Conservation (phyloP, 192 early-diverging fungal species). For the Podila epigama region DNA sequence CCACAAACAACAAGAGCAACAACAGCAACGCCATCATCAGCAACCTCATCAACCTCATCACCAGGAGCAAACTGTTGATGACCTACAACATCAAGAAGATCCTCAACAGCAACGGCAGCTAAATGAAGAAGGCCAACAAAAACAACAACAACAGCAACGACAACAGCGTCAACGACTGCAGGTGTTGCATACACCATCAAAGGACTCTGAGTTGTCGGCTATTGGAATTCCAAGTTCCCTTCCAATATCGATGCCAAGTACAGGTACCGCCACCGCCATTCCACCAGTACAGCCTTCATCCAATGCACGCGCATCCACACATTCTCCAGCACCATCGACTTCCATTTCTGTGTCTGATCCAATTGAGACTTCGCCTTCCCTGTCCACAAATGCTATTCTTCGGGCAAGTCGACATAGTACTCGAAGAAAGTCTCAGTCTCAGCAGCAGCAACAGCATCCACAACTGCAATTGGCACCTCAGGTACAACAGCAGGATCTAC, state of each 20-base stretch:
- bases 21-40: no score
- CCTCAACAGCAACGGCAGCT: constrained; percentile 10
- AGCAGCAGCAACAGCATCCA: neutral
- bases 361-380: neutral
- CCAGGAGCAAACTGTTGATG: no score
- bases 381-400: constrained; percentile 1
- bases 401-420: no score
- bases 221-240: neutral
- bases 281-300: constrained; percentile 8
- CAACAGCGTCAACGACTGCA: constrained; percentile 17
- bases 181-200: constrained; percentile 7
- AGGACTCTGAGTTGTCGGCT: neutral
- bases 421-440: constrained; percentile 15
- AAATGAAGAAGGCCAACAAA: neutral
- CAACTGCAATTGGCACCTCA: no score
- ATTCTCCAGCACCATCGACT: neutral
- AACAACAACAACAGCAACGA: neutral
- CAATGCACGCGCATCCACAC: neutral
- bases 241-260: constrained; percentile 1
- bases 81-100: constrained; percentile 2
- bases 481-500: neutral
- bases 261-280: constrained; percentile 13
- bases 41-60: neutral
- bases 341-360: constrained; percentile 6
- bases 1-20: no score